Evolutionary conservation across 345 rosid genomes (phyloP).

Genomic region (Camelina hispida): DNA sequence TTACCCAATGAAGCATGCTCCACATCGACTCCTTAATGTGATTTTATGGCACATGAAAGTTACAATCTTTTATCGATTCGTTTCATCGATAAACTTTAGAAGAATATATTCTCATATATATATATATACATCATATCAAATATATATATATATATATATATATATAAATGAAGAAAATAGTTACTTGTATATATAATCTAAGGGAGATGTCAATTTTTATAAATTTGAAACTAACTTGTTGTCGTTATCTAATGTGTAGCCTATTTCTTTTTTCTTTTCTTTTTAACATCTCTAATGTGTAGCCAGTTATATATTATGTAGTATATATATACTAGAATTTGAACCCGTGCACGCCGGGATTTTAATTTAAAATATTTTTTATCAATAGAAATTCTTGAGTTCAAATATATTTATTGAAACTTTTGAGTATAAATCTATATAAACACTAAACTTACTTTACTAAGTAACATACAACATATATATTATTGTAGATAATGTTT

Average conservation of each 20-base stretch:
- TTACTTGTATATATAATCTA: not conserved
- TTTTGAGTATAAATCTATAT: no score
- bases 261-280: no score
- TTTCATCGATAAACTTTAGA: not conserved
- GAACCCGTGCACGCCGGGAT: no score
- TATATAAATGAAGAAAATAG: not conserved
- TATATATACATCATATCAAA: not conserved
- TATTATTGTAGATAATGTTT: no score
- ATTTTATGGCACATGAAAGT: constrained; percentile 3
- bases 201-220: not conserved
- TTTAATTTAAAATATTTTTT: no score
- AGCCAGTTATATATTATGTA: not conserved
- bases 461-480: no score
- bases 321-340: not conserved
- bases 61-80: not conserved
- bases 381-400: no score
- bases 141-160: not conserved
- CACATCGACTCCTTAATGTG: constrained; percentile 2
- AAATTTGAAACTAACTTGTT: not conserved
- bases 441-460: no score
- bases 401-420: no score
- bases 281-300: not conserved
- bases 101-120: constrained; percentile 7
- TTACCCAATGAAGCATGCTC: constrained; percentile 16
- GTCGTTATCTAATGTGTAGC: not conserved